Evolutionary conservation across 345 rosid species (phyloP), one percentile per base, ranked within the genome.

Genomic region (Boechera divaricarpa): DNA sequence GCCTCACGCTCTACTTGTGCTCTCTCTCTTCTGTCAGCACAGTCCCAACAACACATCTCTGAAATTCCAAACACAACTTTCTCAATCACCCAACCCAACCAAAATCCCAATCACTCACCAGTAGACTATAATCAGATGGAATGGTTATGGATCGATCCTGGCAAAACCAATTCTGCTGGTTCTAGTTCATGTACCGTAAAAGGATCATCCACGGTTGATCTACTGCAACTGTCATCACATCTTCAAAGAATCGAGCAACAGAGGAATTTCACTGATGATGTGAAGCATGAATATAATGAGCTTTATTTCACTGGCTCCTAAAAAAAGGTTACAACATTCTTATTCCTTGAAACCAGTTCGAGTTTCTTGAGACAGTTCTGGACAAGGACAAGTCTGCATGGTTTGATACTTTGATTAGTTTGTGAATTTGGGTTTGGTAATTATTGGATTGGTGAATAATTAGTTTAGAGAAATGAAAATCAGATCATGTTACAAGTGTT

Each of bases 11-110:
- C 94, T 54, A 80, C 85, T 68, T 72, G 91, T 88, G 98, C 97
- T 91, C 91, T 76, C 96, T 86, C 96, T 91, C 98, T 91, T 93
- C 98, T 93, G 97, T 93, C 98, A 87, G 48, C 87, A 70, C 88
- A 83, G 77, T 84, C 91, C 63, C 89, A 77, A 69, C 74, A 65
- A 72, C 67, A 78, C 77, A 78, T 79, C 7, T 53, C 84, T 26
- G 85, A 82, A 73, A 76, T 63, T 80, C 79, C 79, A 63, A 51
- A 76, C 64, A 77, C 72, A 11, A 70, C 54, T 67, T 69, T 88
- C 80, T 72, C 76, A 16, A 67, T 77, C 63, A 74, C 78, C n/a
- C 84, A 82, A 63, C 63, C 72, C 7, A 77, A 55, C 68, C 72
- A 41, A 41, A 69, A 5, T 41, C 57, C 10, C n/a, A 69, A 35